Evolutionary conservation across 192 early-diverging fungal genomes (phyloP).

Genomic region (Mortierella claussenii): DNA sequence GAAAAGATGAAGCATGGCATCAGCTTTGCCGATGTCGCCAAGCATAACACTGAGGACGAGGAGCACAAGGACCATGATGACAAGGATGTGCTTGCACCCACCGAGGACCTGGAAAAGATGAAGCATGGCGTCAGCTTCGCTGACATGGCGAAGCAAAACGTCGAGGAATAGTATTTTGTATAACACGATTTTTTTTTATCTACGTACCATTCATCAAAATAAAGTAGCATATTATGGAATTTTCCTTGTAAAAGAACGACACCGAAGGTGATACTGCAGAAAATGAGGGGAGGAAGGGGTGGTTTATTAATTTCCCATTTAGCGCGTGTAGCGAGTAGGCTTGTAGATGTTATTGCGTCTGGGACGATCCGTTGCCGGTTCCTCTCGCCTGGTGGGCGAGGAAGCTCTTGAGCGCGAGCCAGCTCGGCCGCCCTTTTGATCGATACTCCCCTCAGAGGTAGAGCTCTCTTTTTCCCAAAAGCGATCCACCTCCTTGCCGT

Average conservation of each 20-base stretch:
- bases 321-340: constrained; percentile 45
- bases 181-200: not conserved
- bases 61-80: no score
- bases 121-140: constrained; percentile 31
- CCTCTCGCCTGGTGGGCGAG: constrained; percentile 24
- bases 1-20: constrained; percentile 23
- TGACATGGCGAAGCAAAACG: constrained; percentile 2
- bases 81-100: constrained; percentile 10
- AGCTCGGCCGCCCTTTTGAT: constrained; percentile 7
- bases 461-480: constrained; percentile 68
- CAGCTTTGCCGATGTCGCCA: constrained; percentile 15
- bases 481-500: constrained; percentile 89
- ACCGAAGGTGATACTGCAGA: no score
- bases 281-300: no score
- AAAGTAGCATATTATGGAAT: no score
- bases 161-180: not conserved
- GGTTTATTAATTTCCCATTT: not conserved
- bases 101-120: constrained; percentile 30
- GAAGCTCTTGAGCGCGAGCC: constrained; percentile 20
- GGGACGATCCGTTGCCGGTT: constrained; percentile 23
- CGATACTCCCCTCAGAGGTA: not conserved
- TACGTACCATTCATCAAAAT: not conserved
- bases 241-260: no score
- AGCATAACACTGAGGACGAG: not conserved
- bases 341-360: constrained; percentile 40